Conservation (phyloP, 305 asterid species). For the Striga hermonthica region DNA sequence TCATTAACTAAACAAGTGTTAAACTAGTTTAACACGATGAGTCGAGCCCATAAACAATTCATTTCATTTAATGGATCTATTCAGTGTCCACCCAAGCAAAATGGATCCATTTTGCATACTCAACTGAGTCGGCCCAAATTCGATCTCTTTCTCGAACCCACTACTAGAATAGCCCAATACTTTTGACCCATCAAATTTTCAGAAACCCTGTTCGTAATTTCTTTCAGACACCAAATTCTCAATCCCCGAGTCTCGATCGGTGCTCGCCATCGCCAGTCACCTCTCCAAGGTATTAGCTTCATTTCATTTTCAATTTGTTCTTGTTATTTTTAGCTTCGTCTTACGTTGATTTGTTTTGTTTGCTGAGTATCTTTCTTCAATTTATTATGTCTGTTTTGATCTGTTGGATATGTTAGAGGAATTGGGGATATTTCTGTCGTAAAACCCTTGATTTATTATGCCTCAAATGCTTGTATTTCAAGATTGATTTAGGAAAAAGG, state of each 20-base stretch:
- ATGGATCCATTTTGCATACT: no score
- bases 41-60: no score
- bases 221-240: neutral
- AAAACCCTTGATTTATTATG: neutral
- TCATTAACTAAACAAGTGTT: no score
- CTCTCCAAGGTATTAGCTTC: neutral
- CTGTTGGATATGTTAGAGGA: neutral
- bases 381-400: neutral
- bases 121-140: neutral
- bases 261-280: neutral
- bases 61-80: no score
- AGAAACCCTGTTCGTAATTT: neutral
- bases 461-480: no score
- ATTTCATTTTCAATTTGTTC: neutral
- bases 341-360: neutral
- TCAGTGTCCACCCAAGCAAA: no score
- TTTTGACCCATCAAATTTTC: neutral
- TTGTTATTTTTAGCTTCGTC: neutral
- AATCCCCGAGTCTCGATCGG: neutral
- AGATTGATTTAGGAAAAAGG: no score
- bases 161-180: neutral
- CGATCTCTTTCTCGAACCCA: neutral
- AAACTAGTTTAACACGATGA: no score
- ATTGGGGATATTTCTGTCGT: neutral
- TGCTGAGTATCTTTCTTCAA: neutral